Evolutionary conservation across 257 asterid genomes (phyloP).

Genomic region (Rubia yunnanensis): DNA sequence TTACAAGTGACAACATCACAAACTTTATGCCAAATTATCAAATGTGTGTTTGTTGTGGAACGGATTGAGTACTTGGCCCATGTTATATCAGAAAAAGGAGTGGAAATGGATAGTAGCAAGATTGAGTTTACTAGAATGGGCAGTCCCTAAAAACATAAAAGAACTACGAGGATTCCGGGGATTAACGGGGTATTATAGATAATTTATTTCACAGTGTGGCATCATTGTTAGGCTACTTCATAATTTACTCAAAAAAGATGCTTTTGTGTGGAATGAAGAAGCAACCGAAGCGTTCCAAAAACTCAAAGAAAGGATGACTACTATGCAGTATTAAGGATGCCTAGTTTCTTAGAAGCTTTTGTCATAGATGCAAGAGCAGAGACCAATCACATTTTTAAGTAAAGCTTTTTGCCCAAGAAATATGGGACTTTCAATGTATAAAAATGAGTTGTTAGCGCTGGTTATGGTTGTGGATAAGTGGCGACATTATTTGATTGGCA

Average conservation of each 20-base stretch:
- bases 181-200: not conserved
- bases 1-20: not conserved
- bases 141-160: fast-evolving
- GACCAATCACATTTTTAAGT: not conserved
- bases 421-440: not conserved
- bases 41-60: not conserved
- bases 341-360: not conserved
- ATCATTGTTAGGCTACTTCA: not conserved
- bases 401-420: not conserved
- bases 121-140: not conserved
- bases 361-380: not conserved
- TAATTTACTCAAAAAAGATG: not conserved
- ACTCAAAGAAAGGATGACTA: not conserved
- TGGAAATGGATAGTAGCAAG: not conserved
- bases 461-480: too few relatives aligned
- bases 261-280: not conserved
- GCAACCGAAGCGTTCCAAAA: not conserved
- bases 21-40: not conserved
- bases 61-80: not conserved
- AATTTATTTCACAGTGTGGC: not conserved
- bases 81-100: not conserved
- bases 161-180: not conserved
- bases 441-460: too few relatives aligned
- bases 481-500: not conserved
- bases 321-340: not conserved